Percentiles rank a stretch among this genome's conserved stretches.
These are phyloP conservation scores for Cichorium intybus DNA, from an alignment of 140 eudicot genomes.

Conservation along the genomic window DNA sequence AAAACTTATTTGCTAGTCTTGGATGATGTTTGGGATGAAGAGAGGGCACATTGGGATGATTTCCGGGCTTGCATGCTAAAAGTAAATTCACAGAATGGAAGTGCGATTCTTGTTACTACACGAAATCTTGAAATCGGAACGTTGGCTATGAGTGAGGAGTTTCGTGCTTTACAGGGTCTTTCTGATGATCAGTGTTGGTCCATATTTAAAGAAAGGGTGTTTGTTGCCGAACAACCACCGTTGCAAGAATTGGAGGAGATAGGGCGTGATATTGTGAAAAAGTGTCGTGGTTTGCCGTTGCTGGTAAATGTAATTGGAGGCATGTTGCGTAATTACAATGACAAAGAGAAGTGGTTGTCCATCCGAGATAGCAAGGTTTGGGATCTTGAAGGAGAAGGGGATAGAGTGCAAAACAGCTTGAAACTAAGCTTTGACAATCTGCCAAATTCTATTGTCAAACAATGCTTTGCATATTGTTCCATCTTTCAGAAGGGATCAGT, in stretches of 20 bases:
- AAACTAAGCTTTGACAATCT: not conserved
- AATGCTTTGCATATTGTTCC: no score
- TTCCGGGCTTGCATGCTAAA: no score
- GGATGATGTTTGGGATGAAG: no score
- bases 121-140: no score
- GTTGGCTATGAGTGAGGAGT: not conserved
- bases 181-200: not conserved
- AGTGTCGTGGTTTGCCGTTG: not conserved
- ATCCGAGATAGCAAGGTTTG: not conserved
- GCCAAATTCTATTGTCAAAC: not conserved
- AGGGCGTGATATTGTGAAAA: not conserved
- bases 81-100: not conserved
- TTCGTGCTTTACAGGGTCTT: not conserved
- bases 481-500: not conserved
- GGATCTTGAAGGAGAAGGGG: not conserved
- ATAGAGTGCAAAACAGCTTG: not conserved
- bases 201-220: not conserved
- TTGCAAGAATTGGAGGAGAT: not conserved
- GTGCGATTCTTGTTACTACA: no score
- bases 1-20: no score
- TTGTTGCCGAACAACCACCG: no score
- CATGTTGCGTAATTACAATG: not conserved
- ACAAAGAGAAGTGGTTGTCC: not conserved
- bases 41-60: no score
- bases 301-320: not conserved